Percentiles rank a stretch among this genome's conserved stretches.
Conservation (phyloP, 108 stramenopile species). For the Cyclostephanos tholiformis region DNA sequence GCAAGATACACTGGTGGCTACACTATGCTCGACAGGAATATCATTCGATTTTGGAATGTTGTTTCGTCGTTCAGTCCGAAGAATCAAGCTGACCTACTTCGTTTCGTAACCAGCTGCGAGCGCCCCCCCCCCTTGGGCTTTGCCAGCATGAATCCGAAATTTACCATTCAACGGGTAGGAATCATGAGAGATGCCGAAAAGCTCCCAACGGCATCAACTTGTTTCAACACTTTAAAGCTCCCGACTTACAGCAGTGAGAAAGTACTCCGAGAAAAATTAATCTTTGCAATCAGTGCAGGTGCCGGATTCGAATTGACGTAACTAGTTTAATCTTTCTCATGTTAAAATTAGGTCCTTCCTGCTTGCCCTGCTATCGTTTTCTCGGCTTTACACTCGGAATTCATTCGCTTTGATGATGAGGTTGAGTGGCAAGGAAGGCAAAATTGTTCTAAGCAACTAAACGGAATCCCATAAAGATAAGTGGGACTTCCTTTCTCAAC, state of each 20-base stretch:
- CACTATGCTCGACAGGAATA: constrained; percentile 74
- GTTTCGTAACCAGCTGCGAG: constrained; percentile 97
- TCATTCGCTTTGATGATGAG: too few relatives aligned
- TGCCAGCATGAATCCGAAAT: constrained; percentile 92
- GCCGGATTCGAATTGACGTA: constrained; percentile 93
- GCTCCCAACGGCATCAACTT: constrained; percentile 95
- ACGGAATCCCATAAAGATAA: too few relatives aligned
- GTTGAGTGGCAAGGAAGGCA: too few relatives aligned
- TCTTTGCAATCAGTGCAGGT: constrained; percentile 84
- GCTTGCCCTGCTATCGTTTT: too few relatives aligned
- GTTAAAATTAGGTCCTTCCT: too few relatives aligned
- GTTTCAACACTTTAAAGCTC: constrained; percentile 98
- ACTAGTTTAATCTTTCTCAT: too few relatives aligned
- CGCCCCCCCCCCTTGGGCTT: constrained; percentile 97
- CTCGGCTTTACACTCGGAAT: too few relatives aligned
- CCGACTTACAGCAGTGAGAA: constrained; percentile 96
- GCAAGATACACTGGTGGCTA: constrained; percentile 92
- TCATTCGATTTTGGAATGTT: constrained; percentile 92
- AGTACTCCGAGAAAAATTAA: constrained; percentile 79
- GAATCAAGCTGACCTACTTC: constrained; percentile 89
- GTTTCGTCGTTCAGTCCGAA: constrained; percentile 68
- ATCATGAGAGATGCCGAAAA: constrained; percentile 87
- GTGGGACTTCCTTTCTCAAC: too few relatives aligned
- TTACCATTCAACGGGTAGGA: constrained; percentile 94
- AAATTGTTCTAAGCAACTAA: too few relatives aligned